These are phyloP conservation scores for Schizosaccharomyces lindneri DNA, from an alignment of 805 yeast genomes.

Conservation along the genomic window DNA sequence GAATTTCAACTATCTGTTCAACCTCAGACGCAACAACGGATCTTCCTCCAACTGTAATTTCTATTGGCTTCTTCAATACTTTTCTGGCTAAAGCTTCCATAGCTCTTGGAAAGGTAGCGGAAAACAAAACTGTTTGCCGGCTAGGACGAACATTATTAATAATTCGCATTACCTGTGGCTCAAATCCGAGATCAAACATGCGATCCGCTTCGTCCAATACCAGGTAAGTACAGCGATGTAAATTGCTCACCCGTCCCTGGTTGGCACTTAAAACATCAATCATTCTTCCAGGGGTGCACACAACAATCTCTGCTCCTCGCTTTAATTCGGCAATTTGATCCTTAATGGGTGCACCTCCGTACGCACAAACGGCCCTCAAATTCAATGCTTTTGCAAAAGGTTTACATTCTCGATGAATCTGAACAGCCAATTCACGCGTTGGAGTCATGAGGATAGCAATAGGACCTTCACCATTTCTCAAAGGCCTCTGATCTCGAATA, in stretches of 20 bases:
- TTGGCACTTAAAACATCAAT: constrained; percentile 74
- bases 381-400: constrained; percentile 28
- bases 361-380: constrained; percentile 47
- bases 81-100: constrained; percentile 53
- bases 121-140: constrained; percentile 67
- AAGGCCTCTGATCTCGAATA: constrained; percentile 42
- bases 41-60: constrained; percentile 55
- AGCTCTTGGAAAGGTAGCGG: constrained; percentile 72
- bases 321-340: constrained; percentile 59
- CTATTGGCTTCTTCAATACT: constrained; percentile 38
- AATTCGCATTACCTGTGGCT: constrained; percentile 75
- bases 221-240: constrained; percentile 49
- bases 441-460: constrained; percentile 64
- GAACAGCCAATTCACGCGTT: constrained; percentile 75
- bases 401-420: constrained; percentile 43
- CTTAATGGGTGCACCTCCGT: constrained; percentile 73
- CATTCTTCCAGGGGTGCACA: constrained; percentile 88
- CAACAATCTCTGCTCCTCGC: constrained; percentile 52
- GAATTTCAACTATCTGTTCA: constrained; percentile 40
- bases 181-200: constrained; percentile 91
- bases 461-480: constrained; percentile 36
- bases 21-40: constrained; percentile 65
- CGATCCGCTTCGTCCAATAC: constrained; percentile 91
- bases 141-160: constrained; percentile 59
- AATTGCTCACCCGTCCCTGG: constrained; percentile 45